phyloP scores from a whole-genome alignment of 2,329 filamentous ascomycete genomes.

The Aureobasidium musti region DNA sequence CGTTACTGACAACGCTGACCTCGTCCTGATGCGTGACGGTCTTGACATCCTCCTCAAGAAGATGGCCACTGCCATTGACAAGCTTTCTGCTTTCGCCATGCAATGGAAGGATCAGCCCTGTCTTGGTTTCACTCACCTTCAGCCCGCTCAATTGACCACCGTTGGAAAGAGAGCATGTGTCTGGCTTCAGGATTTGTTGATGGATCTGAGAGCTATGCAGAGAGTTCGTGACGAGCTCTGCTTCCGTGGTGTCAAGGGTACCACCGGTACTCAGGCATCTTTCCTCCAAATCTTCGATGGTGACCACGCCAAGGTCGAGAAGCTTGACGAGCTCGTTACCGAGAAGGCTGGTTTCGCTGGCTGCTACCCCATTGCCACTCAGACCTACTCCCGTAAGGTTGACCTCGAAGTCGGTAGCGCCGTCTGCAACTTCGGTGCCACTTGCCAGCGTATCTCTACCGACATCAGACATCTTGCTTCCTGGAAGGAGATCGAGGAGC shows the following conservation, averaged over 20 bases:
- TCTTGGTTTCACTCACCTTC: constrained; percentile 74
- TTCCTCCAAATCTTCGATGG: constrained; percentile 70
- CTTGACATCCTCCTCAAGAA: constrained; percentile 76
- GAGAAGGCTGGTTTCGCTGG: constrained; percentile 65
- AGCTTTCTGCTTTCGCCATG: constrained; percentile 70
- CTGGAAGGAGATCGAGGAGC: constrained; percentile 84
- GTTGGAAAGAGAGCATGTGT: constrained; percentile 69
- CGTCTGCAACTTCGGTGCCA: constrained; percentile 76
- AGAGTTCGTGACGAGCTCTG: constrained; percentile 65
- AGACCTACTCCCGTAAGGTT: constrained; percentile 79
- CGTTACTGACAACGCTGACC: constrained; percentile 73
- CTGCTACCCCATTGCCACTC: constrained; percentile 66
- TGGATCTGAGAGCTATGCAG: constrained; percentile 75
- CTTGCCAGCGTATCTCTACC: constrained; percentile 70
- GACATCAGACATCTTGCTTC: constrained; percentile 74
- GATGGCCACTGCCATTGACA: constrained; percentile 74
- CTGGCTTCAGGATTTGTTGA: constrained; percentile 74
- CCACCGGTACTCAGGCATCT: constrained; percentile 76
- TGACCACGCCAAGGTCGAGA: constrained; percentile 61
- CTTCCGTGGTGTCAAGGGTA: constrained; percentile 74
- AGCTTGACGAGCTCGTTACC: constrained; percentile 64
- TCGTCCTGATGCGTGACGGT: constrained; percentile 74
- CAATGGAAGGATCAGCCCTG: constrained; percentile 72
- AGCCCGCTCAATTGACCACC: constrained; percentile 58
- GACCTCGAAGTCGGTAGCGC: constrained; percentile 80